A percentile compares a stretch with the other conserved stretches of the same genome.
Conservation (phyloP, 306 rosid genomes). For the Arachis hypogaea region DNA sequence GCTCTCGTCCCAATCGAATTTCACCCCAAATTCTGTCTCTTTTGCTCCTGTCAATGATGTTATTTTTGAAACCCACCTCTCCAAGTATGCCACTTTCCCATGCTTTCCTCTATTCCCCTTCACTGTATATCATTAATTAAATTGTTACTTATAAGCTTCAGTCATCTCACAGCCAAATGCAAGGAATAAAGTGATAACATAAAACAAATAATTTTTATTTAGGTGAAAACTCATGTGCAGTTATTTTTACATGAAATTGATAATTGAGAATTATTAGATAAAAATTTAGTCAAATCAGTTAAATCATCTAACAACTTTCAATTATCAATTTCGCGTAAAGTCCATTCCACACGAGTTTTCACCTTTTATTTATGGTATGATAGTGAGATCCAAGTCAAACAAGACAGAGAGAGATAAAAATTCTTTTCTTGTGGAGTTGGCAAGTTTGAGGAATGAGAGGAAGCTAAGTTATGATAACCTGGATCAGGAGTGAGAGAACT, state of each 20-base stretch:
- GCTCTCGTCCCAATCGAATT: constrained; percentile 75
- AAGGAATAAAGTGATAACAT: too few relatives aligned
- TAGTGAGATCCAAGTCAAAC: neutral
- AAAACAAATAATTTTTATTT: too few relatives aligned
- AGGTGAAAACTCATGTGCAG: too few relatives aligned
- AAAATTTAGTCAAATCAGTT: too few relatives aligned
- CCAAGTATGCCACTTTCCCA: constrained; percentile 65
- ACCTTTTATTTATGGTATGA: too few relatives aligned
- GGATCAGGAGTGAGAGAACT: constrained; percentile 60
- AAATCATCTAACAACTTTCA: too few relatives aligned
- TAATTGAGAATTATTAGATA: too few relatives aligned
- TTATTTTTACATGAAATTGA: too few relatives aligned
- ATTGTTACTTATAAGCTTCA: neutral
- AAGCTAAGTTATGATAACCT: constrained; percentile 36
- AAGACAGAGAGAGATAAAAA: neutral
- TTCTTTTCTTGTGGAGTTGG: neutral
- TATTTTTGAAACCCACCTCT: constrained; percentile 66
- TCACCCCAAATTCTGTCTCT: constrained; percentile 52
- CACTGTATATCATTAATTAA: constrained; percentile 30
- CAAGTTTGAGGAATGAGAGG: neutral
- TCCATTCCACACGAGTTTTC: too few relatives aligned
- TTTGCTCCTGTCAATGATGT: constrained; percentile 44
- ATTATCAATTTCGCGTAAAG: too few relatives aligned
- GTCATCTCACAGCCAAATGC: neutral
- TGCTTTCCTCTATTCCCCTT: constrained; percentile 53